A percentile compares a stretch with the other conserved stretches of the same genome.
Evolutionary conservation across 768 basidiomycete species (phyloP).

Genomic region (Auricularia cornea): DNA sequence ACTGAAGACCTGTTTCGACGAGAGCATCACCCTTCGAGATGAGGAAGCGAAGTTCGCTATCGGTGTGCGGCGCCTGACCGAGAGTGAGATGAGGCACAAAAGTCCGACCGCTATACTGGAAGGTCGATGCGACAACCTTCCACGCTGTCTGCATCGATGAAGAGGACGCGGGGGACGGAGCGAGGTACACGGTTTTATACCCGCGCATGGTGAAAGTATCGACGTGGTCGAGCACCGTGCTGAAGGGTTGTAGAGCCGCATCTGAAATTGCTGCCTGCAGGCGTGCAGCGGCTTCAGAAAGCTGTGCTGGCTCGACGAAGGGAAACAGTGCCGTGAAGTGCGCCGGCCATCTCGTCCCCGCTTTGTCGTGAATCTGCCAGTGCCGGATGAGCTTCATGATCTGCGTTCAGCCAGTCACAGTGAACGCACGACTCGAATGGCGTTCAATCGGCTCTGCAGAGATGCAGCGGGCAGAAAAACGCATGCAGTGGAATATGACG

Average conservation of each 20-base stretch:
- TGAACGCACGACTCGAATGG: conserved; percentile 6
- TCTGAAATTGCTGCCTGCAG: conserved; percentile 5
- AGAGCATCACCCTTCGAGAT: conserved; percentile 9
- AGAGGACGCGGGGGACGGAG: conserved; percentile 3
- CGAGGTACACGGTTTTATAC: conserved; percentile 15
- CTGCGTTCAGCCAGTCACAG: no score
- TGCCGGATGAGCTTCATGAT: no score
- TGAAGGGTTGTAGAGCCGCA: conserved; percentile 11
- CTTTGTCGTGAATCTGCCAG: conserved; percentile 11
- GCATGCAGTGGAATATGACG: conserved; percentile 27
- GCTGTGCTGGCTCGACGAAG: conserved; percentile 7
- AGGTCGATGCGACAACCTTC: conserved; percentile 8
- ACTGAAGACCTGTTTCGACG: conserved; percentile 7
- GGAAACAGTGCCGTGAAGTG: conserved; percentile 16
- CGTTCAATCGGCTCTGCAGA: conserved; percentile 9
- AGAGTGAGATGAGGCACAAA: conserved; percentile 16
- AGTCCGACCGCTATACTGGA: conserved; percentile 12
- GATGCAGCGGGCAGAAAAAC: conserved; percentile 14
- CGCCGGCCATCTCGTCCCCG: conserved; percentile 15
- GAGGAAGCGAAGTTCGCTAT: conserved; percentile 8
- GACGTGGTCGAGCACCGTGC: conserved; percentile 10
- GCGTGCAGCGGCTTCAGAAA: conserved; percentile 1
- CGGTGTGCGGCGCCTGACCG: conserved; percentile 10
- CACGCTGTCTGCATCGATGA: conserved; percentile 10
- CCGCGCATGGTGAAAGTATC: conserved; percentile 8